Evolutionary conservation across 2,329 filamentous ascomycete species (phyloP).

Genomic region (Macroventuria anomochaeta): DNA sequence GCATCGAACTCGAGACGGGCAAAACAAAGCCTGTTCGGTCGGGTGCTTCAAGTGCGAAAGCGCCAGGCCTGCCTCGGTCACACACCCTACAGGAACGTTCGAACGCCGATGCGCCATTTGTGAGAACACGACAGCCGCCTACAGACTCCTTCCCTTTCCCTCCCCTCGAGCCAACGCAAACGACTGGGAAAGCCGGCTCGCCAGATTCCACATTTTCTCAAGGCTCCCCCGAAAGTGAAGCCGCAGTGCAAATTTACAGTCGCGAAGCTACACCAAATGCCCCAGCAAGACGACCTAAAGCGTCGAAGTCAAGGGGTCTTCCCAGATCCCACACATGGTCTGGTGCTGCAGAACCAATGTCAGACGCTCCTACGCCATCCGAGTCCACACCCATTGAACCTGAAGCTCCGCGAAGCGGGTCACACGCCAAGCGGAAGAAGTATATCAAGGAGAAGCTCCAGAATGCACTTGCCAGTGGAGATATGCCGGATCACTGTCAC

Average conservation of each 20-base stretch:
- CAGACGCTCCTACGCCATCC: conserved; percentile 37
- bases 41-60: neutral
- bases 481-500: conserved; percentile 85
- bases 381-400: conserved; percentile 16
- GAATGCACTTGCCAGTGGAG: conserved; percentile 72
- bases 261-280: conserved; percentile 35
- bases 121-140: conserved; percentile 7
- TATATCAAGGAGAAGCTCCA: conserved; percentile 64
- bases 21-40: conserved; percentile 1
- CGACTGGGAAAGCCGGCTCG: conserved; percentile 24
- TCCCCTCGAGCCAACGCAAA: conserved; percentile 7
- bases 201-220: conserved; percentile 27
- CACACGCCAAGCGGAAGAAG: conserved; percentile 70
- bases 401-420: conserved; percentile 52
- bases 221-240: conserved; percentile 28
- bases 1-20: conserved; percentile 28
- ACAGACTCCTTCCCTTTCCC: conserved; percentile 12
- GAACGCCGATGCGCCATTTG: neutral
- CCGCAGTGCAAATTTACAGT: conserved; percentile 27
- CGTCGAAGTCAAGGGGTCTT: conserved; percentile 38
- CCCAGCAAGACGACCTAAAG: conserved; percentile 22
- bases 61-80: conserved; percentile 3
- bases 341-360: conserved; percentile 41
- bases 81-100: neutral
- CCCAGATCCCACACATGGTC: conserved; percentile 49